Evolutionary conservation across 2,329 filamentous ascomycete species (phyloP), one percentile per base, ranked within the genome.

Genomic region (Penicillium sp.): DNA sequence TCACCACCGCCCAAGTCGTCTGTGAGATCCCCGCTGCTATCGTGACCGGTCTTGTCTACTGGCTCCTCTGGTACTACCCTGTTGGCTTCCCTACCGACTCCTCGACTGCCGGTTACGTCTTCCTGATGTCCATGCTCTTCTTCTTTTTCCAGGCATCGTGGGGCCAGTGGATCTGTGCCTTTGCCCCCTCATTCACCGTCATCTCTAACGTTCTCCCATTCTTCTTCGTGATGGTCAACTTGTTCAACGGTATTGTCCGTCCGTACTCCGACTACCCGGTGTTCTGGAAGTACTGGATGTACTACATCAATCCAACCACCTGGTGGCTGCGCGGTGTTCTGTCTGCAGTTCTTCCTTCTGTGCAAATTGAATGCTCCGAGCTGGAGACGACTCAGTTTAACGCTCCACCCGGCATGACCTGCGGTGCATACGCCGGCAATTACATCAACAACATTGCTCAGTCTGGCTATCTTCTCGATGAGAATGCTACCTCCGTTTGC

Each of bases 81-180:
- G 76, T 80, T 0, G 85, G 85, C 0, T 68, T 89, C 1, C 82
- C 84, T 0, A 72, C 72, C 0, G 76, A 83, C 43, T 74, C 76
- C 22, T 72, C 73, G 1, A 76, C 76, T 0, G 76, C 83, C 0
- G 85, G 85, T 9, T 90, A 89, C 59, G 76, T 82, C 11, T 90
- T 84, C 67, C 65, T 90, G 16, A 88, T 92, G 82, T 77, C 76
- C 0, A 67, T 89, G 54, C 72, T 90, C 0, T 88, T 88, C 67
- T 86, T 80, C 68, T 61, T 89, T 6, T 89, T 88, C 71, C 76
- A 80, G 59, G 75, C 74, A 20, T 79, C 72, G 49, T 89, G 81
- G 84, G 86, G 83, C 13, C 85, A 88, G 59, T 90, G 84, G 84
- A 86, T 92, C 50, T 84, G 80, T 46, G 85, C 86, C 0, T 88